These are phyloP conservation scores for Psilocybe tampanensis DNA, from an alignment of 768 basidiomycete genomes.

Conservation along the genomic window DNA sequence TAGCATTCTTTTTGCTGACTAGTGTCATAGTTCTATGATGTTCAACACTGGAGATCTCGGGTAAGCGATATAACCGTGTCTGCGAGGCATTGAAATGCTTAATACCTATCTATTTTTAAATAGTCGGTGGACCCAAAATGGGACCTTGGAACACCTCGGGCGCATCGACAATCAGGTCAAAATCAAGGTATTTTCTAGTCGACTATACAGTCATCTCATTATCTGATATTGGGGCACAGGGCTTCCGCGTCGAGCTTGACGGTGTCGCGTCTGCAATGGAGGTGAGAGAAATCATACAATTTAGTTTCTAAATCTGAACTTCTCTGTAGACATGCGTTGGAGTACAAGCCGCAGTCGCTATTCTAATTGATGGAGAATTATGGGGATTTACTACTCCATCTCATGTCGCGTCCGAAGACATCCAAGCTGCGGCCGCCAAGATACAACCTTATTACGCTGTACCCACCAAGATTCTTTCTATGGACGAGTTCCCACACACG, in stretches of 20 bases:
- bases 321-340: slow-evolving; percentile 37
- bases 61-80: slow-evolving; percentile 19
- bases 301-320: neutral
- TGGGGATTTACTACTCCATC: slow-evolving; percentile 58
- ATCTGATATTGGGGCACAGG: slow-evolving; percentile 30
- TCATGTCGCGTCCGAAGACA: slow-evolving; percentile 35
- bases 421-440: slow-evolving; percentile 46
- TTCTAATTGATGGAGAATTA: slow-evolving; percentile 52
- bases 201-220: neutral
- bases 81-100: neutral
- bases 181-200: slow-evolving; percentile 44
- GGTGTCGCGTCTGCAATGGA: slow-evolving; percentile 64
- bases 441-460: slow-evolving; percentile 64
- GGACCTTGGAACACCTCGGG: slow-evolving; percentile 58
- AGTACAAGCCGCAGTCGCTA: slow-evolving; percentile 49
- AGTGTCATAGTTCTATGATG: slow-evolving; percentile 42
- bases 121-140: slow-evolving; percentile 53
- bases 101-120: neutral
- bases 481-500: slow-evolving; percentile 55
- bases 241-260: slow-evolving; percentile 66
- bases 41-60: slow-evolving; percentile 67
- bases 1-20: neutral
- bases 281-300: slow-evolving; percentile 29
- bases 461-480: slow-evolving; percentile 44
- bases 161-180: slow-evolving; percentile 68